Conservation (phyloP, 352 stramenopile species). For the Phytophthora sansomeana region DNA sequence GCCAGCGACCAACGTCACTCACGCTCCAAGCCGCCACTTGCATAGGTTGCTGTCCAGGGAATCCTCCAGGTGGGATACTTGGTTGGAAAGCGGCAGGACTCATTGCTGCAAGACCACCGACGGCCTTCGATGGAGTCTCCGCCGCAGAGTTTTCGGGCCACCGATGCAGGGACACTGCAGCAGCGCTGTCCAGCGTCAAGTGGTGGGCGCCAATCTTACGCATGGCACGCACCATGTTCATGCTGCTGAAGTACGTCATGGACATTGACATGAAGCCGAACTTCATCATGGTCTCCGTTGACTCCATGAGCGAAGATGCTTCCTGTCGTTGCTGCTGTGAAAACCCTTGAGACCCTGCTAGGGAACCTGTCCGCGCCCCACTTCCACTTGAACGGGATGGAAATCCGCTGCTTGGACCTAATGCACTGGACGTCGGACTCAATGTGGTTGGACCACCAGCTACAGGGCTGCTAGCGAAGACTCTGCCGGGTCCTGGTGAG, state of each 20-base stretch:
- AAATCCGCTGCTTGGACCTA: conserved; percentile 5
- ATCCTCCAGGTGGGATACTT: conserved; percentile 54
- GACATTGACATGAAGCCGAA: conserved; percentile 99
- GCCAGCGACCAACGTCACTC: conserved; percentile 88
- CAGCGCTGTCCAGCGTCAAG: conserved; percentile 88
- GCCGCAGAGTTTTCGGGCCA: conserved; percentile 61
- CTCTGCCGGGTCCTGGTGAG: conserved; percentile 17
- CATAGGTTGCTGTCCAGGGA: conserved; percentile 71
- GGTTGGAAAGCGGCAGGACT: conserved; percentile 48
- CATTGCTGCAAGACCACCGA: conserved; percentile 8
- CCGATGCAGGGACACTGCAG: conserved; percentile 63
- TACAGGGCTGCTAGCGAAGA: conserved; percentile 38
- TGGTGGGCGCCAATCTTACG: conserved; percentile 93
- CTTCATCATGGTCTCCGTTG: conserved; percentile 98
- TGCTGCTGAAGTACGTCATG: conserved; percentile 97
- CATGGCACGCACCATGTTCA: conserved; percentile 98
- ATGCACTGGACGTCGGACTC: conserved; percentile 23
- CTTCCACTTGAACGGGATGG: conserved; percentile 12
- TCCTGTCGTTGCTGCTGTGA: conserved; percentile 91
- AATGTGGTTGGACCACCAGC: conserved; percentile 22
- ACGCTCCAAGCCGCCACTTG: conserved; percentile 88
- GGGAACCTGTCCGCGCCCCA: background rate
- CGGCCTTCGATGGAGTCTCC: conserved; percentile 14
- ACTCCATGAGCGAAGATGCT: conserved; percentile 93
- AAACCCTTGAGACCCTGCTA: conserved; percentile 41